phyloP scores from a whole-genome alignment of 2,329 filamentous ascomycete species.

The Arthrobotrys iridis region DNA sequence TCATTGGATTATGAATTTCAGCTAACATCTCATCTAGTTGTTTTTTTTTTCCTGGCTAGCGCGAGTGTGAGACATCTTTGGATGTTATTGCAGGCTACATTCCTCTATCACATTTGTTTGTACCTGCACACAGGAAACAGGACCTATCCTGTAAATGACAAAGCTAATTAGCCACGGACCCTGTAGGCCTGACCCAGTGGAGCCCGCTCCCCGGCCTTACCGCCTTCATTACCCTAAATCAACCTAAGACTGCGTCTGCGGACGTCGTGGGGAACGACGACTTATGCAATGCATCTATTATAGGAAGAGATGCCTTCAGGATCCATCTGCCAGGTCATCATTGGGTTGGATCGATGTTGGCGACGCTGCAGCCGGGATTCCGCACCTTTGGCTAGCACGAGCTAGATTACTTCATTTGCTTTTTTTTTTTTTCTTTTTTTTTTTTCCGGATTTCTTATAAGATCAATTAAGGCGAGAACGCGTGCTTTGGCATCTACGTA shows the following conservation, averaged over 20 bases:
- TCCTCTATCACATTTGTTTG: not conserved
- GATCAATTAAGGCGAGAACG: no score
- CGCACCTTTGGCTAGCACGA: not conserved
- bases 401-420: constrained; percentile 6
- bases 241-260: no score
- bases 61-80: not conserved
- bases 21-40: no score
- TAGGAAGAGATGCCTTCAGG: not conserved
- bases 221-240: no score
- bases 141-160: not conserved
- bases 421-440: no score
- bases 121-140: no score
- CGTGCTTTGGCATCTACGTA: no score
- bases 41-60: no score
- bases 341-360: not conserved
- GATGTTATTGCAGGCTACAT: not conserved
- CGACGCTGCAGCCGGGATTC: not conserved
- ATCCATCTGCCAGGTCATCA: not conserved
- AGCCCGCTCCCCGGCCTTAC: no score
- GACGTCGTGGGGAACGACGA: not conserved
- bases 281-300: not conserved
- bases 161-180: not conserved
- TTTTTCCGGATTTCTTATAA: no score
- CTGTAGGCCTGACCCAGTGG: not conserved
- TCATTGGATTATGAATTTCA: not conserved